Conservation (phyloP, 2,329 filamentous ascomycete genomes). For the Fusarium foetens region DNA sequence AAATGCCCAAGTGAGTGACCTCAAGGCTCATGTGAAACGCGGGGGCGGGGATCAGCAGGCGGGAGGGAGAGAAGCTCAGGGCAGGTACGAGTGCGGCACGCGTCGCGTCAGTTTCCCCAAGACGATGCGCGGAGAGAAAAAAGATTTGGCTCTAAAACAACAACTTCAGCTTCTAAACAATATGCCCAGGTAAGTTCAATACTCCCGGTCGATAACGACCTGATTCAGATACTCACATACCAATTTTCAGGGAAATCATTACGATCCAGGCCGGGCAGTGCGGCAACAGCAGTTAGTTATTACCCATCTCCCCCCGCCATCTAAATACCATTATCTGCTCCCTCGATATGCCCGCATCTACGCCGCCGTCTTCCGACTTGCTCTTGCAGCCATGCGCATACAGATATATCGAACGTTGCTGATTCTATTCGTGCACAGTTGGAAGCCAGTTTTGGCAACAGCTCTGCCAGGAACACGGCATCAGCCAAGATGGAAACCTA, state of each 20-base stretch:
- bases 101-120: conserved; percentile 34
- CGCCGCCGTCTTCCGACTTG: not conserved
- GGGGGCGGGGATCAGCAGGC: conserved; percentile 30
- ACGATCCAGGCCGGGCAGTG: conserved; percentile 99
- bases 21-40: conserved; percentile 21
- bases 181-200: conserved; percentile 41
- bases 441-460: conserved; percentile 99
- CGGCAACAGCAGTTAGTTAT: conserved; percentile 93
- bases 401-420: not conserved
- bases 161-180: conserved; percentile 27
- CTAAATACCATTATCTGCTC: conserved; percentile 4
- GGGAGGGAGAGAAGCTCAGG: conserved; percentile 2
- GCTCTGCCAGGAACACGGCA: conserved; percentile 96
- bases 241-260: conserved; percentile 85
- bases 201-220: not conserved
- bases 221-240: conserved; percentile 4
- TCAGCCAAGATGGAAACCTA: conserved; percentile 95
- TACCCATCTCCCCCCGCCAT: conserved; percentile 16
- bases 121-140: conserved; percentile 15
- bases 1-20: not conserved
- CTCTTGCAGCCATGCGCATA: not conserved
- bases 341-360: not conserved
- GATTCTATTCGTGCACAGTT: conserved; percentile 66
- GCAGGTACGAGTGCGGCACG: conserved; percentile 27
- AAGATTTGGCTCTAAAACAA: conserved; percentile 28